These are phyloP conservation scores for Pleurotus platypus DNA, from an alignment of 768 basidiomycete species.

Conservation along the genomic window DNA sequence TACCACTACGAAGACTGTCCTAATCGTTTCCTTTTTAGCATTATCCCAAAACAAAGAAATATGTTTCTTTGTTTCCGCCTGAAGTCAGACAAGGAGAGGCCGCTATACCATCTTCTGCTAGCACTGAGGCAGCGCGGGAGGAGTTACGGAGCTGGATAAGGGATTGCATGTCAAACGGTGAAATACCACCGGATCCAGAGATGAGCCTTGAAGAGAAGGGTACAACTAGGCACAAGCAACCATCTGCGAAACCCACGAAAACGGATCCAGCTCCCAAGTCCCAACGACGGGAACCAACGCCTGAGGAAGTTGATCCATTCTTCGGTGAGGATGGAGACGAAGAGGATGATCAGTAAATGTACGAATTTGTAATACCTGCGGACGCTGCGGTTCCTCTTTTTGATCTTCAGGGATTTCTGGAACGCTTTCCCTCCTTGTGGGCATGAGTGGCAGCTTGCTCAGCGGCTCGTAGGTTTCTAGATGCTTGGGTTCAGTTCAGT, in stretches of 20 bases:
- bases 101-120: slow-evolving; percentile 19
- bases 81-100: slow-evolving; percentile 41
- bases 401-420: no score
- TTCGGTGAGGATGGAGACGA: slow-evolving; percentile 31
- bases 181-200: slow-evolving; percentile 62
- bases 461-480: no score
- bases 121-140: slow-evolving; percentile 49
- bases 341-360: not conserved
- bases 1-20: not conserved
- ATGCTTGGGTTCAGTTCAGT: no score
- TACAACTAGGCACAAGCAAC: slow-evolving; percentile 1
- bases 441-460: no score
- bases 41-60: slow-evolving; percentile 83
- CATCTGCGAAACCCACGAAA: slow-evolving; percentile 9
- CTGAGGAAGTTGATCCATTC: slow-evolving; percentile 31
- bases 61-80: slow-evolving; percentile 86
- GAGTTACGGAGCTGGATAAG: slow-evolving; percentile 59
- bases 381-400: no score
- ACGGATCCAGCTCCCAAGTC: slow-evolving; percentile 9
- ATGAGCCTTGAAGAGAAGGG: slow-evolving; percentile 20
- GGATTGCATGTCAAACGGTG: slow-evolving; percentile 56
- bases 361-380: not conserved
- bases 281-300: not conserved
- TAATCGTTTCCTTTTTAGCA: slow-evolving; percentile 41
- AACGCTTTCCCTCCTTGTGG: no score